Percentiles rank a stretch among this genome's conserved stretches.
Conservation (phyloP, 2,329 filamentous ascomycete species). For the Alternaria consortialis region DNA sequence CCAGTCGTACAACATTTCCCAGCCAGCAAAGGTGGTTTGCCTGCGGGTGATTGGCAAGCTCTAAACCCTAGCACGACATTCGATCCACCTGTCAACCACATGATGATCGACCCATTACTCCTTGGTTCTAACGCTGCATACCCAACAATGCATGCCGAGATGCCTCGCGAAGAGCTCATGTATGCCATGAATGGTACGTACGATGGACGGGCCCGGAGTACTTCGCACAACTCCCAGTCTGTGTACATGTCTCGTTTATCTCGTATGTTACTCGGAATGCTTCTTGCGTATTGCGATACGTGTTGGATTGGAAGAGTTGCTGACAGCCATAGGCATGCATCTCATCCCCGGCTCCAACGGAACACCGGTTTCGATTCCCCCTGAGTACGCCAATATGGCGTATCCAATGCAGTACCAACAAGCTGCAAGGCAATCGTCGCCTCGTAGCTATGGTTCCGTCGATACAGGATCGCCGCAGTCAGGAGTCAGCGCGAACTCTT, state of each 20-base stretch:
- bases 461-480: conserved; percentile 50
- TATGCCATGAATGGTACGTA: conserved; percentile 44
- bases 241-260: conserved; percentile 3
- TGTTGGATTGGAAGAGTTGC: conserved; percentile 5
- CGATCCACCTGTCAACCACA: conserved; percentile 44
- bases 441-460: conserved; percentile 46
- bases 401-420: conserved; percentile 45
- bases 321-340: conserved; percentile 37
- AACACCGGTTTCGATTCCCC: conserved; percentile 40
- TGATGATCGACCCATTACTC: conserved; percentile 50
- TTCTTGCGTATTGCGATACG: background rate
- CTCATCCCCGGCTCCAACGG: conserved; percentile 39
- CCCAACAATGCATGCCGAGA: conserved; percentile 42
- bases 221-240: background rate
- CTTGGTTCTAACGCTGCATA: conserved; percentile 43
- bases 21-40: conserved; percentile 32
- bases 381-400: conserved; percentile 43
- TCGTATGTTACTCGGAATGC: background rate
- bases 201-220: background rate
- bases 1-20: conserved; percentile 48
- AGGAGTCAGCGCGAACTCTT: conserved; percentile 45
- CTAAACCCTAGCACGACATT: conserved; percentile 40
- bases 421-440: conserved; percentile 43
- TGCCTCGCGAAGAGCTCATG: conserved; percentile 48
- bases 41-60: conserved; percentile 43